Conservation (phyloP, 225 moss, liverwort and hornwort species). For the Thuidium tamariscinum region DNA sequence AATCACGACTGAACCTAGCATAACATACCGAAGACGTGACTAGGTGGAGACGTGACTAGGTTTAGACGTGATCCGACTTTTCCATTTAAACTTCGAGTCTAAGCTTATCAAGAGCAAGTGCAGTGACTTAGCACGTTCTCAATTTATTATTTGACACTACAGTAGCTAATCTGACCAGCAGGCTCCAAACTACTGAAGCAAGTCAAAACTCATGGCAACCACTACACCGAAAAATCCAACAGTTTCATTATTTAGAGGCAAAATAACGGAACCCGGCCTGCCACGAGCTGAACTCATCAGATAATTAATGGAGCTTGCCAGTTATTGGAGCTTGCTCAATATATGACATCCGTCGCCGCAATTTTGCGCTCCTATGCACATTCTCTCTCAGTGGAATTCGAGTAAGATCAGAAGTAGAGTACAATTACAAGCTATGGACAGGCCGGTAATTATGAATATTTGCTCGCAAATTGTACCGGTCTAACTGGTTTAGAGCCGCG, state of each 20-base stretch:
- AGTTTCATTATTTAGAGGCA: not conserved
- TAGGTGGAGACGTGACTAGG: not conserved
- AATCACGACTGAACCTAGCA: not conserved
- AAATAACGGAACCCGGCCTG: not conserved
- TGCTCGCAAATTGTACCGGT: no score
- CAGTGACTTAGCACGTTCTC: not conserved
- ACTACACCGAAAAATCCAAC: no score
- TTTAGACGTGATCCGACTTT: not conserved
- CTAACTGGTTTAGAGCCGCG: not conserved
- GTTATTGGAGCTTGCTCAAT: not conserved
- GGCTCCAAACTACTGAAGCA: not conserved
- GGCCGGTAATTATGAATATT: not conserved
- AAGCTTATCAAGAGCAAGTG: not conserved
- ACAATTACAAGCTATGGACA: not conserved
- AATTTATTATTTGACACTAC: not conserved
- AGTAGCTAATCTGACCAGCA: not conserved
- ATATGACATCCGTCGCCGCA: not conserved
- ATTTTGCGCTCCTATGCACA: not conserved
- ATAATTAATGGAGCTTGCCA: not conserved
- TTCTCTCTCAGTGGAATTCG: not conserved
- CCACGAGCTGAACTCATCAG: not conserved
- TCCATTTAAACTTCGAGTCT: not conserved
- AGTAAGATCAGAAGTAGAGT: not conserved
- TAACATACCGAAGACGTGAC: not conserved
- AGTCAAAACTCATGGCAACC: not conserved